These are phyloP conservation scores for Bruguiera sexangula DNA, from an alignment of 345 rosid genomes.

Conservation along the genomic window DNA sequence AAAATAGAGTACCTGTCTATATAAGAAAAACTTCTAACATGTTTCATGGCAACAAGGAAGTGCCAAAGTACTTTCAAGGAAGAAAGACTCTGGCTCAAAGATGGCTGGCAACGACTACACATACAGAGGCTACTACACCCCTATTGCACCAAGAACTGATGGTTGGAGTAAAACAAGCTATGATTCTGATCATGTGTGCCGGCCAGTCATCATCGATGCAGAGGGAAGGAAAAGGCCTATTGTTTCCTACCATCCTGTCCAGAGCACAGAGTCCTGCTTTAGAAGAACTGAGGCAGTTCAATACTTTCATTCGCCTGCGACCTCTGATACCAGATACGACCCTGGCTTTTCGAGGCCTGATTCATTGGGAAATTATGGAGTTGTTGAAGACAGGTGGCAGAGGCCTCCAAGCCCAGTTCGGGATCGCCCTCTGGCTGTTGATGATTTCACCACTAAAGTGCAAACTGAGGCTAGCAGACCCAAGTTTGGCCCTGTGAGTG, in stretches of 20 bases:
- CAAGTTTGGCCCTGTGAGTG: slow-evolving; percentile 21
- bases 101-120: slow-evolving; percentile 27
- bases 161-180: slow-evolving; percentile 27
- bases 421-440: slow-evolving; percentile 19
- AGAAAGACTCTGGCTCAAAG: not conserved
- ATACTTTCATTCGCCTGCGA: slow-evolving; percentile 13
- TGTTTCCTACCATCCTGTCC: slow-evolving; percentile 1
- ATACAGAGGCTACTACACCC: slow-evolving; percentile 14
- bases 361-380: slow-evolving; percentile 3
- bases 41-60: slow-evolving; percentile 2
- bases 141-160: slow-evolving; percentile 14
- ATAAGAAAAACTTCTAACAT: slow-evolving; percentile 5
- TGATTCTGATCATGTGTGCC: slow-evolving; percentile 31
- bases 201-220: slow-evolving; percentile 38
- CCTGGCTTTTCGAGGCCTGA: slow-evolving; percentile 8
- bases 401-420: slow-evolving; percentile 20
- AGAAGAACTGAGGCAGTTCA: slow-evolving; percentile 26
- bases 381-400: slow-evolving; percentile 17
- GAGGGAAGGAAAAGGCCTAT: slow-evolving; percentile 42
- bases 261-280: slow-evolving; percentile 14
- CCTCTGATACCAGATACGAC: slow-evolving; percentile 13
- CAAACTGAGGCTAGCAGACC: slow-evolving; percentile 34
- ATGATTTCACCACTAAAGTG: slow-evolving; percentile 30
- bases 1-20: slow-evolving; percentile 1
- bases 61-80: not conserved